Evolutionary conservation across 2,329 filamentous ascomycete genomes (phyloP).

Genomic region (Fusarium oligoseptatum): DNA sequence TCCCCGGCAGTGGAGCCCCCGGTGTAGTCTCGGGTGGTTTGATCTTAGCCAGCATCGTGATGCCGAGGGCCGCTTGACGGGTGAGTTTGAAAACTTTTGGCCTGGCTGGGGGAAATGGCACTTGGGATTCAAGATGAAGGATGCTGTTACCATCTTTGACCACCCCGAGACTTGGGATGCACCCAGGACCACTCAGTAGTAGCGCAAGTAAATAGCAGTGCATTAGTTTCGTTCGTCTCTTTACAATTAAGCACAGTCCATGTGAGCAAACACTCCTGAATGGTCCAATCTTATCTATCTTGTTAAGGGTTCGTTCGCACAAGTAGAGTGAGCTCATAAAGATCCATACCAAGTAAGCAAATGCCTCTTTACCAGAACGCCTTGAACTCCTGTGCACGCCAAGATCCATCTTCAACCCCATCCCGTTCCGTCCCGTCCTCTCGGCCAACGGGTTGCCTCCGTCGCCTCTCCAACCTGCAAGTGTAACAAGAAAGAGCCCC

Average conservation of each 20-base stretch:
- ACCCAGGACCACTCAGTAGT: conserved; percentile 41
- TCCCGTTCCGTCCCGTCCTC: not conserved
- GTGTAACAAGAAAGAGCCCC: conserved; percentile 34
- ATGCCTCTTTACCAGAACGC: conserved; percentile 41
- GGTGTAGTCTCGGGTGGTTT: conserved; percentile 60
- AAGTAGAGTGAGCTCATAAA: conserved; percentile 21
- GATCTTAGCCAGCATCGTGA: conserved; percentile 58
- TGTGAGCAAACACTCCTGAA: not conserved
- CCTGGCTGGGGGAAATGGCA: conserved; percentile 61
- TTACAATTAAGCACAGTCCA: not conserved
- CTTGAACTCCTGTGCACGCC: conserved; percentile 40
- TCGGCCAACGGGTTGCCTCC: conserved; percentile 36
- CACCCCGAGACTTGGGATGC: conserved; percentile 47
- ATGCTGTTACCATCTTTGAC: conserved; percentile 51
- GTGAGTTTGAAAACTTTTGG: conserved; percentile 60
- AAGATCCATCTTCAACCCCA: conserved; percentile 13
- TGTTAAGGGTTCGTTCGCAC: conserved; percentile 6
- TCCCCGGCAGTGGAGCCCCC: conserved; percentile 48
- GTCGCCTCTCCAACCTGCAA: conserved; percentile 26
- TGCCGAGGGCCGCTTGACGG: conserved; percentile 33
- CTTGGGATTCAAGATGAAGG: conserved; percentile 56
- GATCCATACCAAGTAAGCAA: conserved; percentile 31
- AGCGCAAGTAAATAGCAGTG: not conserved
- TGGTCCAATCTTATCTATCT: conserved; percentile 37
- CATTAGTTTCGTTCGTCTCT: not conserved